Evolutionary conservation across 192 early-diverging fungal genomes (phyloP), one percentile per base, ranked within the genome.

Genomic region (Chytriomyces confervae): DNA sequence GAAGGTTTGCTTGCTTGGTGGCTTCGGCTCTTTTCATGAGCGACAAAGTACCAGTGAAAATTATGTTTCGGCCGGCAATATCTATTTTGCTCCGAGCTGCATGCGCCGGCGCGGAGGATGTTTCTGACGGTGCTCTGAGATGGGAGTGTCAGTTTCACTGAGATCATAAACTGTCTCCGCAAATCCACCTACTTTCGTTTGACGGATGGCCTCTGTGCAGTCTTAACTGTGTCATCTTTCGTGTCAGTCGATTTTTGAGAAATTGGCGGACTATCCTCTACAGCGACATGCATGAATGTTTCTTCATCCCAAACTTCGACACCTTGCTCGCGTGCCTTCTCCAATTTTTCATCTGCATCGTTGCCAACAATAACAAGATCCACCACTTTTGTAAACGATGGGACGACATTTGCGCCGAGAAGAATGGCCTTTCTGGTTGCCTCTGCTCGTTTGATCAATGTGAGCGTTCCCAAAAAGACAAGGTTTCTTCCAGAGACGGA

Each of bases 391-490:
- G 43, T 44, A 1, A 67, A 18, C 0, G 43, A 4, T 10, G 43
- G 2, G 10, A 46, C 11, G 10, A 67, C 66, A 18, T 7, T 67
- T 6, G 66, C 66, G 47, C 66, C 66, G 45, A 45, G 36, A 11
- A 7, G 9, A 8, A 20, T 45, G 43, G 66, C 66, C 10, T 11
- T 23, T 16, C 16, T 45, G 36, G 66, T 9, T 16, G 66, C 66
- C 16, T 67, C 66, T 0, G 66, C 66, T 9, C 66, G 66, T 47
- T 67, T 67, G 1, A 67, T 18, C 20, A n/a, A 1, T 11, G 6
- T 67, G 5, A 67, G 20, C 13, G 66, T 67, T 24, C 66, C 66
- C 9, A 45, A 45, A 45, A 67, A 67, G 36, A 10, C 62, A 63
- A 63, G 23, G 62, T 63, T n/a, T n/a, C 23, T 63, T 11, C 23